Conservation (phyloP, 2,329 filamentous ascomycete genomes). For the Pseudogymnoascus sp. region DNA sequence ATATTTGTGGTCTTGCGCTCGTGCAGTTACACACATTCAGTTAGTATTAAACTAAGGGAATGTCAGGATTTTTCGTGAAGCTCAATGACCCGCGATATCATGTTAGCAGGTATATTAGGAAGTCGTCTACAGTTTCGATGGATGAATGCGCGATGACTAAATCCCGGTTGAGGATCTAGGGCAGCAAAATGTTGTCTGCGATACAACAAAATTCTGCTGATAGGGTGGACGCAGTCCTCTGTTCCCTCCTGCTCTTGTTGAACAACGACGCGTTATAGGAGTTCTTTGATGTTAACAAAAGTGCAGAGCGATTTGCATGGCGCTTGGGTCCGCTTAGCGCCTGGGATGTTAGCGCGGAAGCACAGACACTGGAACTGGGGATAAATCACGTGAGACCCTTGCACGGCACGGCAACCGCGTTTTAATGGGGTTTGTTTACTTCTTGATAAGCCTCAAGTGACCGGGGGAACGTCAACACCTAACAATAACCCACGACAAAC, state of each 20-base stretch:
- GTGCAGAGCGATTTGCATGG: background rate
- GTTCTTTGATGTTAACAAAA: background rate
- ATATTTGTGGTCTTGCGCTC: background rate
- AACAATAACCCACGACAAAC: conserved; percentile 3
- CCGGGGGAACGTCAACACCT: background rate
- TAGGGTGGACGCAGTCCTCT: background rate
- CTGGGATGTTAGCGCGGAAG: conserved; percentile 1
- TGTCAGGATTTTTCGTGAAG: background rate
- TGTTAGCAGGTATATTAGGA: background rate
- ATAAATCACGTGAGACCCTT: background rate
- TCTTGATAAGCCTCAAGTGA: background rate
- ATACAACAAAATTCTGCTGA: background rate
- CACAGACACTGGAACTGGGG: background rate
- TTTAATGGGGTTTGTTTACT: conserved; percentile 14
- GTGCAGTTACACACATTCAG: background rate
- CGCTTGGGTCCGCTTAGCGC: conserved; percentile 1
- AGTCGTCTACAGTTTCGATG: background rate
- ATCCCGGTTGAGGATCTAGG: background rate
- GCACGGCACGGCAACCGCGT: conserved; percentile 6
- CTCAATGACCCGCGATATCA: conserved; percentile 2
- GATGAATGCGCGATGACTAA: background rate
- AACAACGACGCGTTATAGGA: background rate
- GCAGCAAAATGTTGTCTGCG: background rate
- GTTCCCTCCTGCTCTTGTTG: background rate
- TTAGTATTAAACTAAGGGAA: conserved; percentile 1